Evolutionary conservation across 148 eudicot species (phyloP), one percentile per base, ranked within the genome.

Genomic region (Bassia scoparia): DNA sequence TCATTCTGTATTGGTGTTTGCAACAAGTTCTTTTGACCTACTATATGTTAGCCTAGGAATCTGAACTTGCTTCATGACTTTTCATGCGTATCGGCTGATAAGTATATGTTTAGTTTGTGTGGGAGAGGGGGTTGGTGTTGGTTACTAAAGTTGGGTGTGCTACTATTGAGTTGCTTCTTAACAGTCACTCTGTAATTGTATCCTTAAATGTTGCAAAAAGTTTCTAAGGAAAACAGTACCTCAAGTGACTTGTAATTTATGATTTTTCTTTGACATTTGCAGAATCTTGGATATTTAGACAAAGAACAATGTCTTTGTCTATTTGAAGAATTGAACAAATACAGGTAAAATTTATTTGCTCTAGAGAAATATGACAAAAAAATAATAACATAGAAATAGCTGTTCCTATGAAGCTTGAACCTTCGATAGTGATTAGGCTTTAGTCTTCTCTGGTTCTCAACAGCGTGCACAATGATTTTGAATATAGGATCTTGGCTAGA

Each of bases 251-350:
- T 29, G 61, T 74, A 55, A 43, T 65, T 63, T 31, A 27, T 10
- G 30, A n/a, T 34, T 69, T 66, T 20, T 78, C 38, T 17, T 68
- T 76, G 4, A 35, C 29, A 16, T 76, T 60, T 37, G 60, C 85
- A 90, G 94, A 65, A 81, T 61, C 74, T 34, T 80, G 89, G 85
- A 75, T 83, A 52, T 83, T 84, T 96, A 26, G 18, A 96, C 84
- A 84, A 90, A 73, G 81, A 83, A 1, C 97, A 96, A 70, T 96
- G 96, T 68, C 79, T 84, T 50, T 77, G 44, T 35, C 82, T 96
- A 72, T 96, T 96, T 77, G 94, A 87, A 58, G 99, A 92, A 78
- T 86, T 96, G 50, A 90, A 90, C 78, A 88, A 77, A 56, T 96
- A 96, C 94, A 90, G 98, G 98, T 94, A 78, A 0, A 41, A 41